Percentiles rank a stretch among this genome's conserved stretches.
Evolutionary conservation across 2,329 filamentous ascomycete species (phyloP).

Genomic region (Alternaria burnsii): DNA sequence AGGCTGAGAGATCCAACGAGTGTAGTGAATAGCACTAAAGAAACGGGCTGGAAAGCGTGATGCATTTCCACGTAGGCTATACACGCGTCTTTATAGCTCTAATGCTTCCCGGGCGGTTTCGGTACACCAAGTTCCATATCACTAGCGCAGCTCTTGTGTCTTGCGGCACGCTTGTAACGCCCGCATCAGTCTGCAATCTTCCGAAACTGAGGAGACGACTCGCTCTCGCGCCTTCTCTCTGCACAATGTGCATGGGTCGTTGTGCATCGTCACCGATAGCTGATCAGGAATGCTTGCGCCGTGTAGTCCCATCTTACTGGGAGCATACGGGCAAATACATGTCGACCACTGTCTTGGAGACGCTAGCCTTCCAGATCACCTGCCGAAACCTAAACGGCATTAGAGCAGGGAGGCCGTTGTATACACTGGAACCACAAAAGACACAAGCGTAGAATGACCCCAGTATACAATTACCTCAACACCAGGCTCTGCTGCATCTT

Average conservation of each 20-base stretch:
- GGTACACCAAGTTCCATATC: constrained; percentile 4
- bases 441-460: background rate
- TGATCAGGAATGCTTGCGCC: constrained; percentile 8
- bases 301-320: constrained; percentile 14
- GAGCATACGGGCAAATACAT: constrained; percentile 14
- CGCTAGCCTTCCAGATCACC: constrained; percentile 9
- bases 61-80: background rate
- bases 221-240: constrained; percentile 14
- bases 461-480: background rate
- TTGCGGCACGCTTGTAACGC: constrained; percentile 31
- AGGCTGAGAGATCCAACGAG: background rate
- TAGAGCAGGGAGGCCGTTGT: constrained; percentile 6
- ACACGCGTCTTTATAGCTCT: constrained; percentile 23
- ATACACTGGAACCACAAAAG: constrained; percentile 11
- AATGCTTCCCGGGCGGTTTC: constrained; percentile 5
- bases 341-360: constrained; percentile 13
- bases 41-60: constrained; percentile 1
- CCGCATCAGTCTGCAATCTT: constrained; percentile 19
- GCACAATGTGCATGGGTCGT: constrained; percentile 11
- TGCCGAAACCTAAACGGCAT: constrained; percentile 4
- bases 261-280: constrained; percentile 11
- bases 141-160: constrained; percentile 9
- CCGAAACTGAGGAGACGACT: constrained; percentile 23
- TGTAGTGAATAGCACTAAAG: background rate
- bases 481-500: background rate